phyloP scores from a whole-genome alignment of 768 basidiomycete species.

The Melanogaster broomeanus region DNA sequence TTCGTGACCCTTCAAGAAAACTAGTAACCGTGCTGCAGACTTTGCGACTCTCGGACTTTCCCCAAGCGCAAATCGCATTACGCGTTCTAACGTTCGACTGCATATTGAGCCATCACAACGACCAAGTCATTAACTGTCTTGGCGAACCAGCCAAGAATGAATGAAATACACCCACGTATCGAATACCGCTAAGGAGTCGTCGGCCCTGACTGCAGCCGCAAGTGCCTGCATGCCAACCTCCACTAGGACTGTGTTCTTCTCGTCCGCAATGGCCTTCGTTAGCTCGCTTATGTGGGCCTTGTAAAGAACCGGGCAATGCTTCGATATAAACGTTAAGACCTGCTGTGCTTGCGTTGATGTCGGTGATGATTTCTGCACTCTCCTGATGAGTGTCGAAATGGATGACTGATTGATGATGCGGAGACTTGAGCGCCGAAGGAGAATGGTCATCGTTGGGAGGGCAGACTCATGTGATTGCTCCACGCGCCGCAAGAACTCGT shows the following conservation, averaged over 20 bases:
- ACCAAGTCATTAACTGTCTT: neutral
- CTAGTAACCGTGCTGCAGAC: conserved; percentile 78
- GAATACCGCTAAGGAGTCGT: conserved; percentile 52
- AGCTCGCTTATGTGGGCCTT: conserved; percentile 78
- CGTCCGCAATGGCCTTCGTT: conserved; percentile 68
- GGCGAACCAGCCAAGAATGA: neutral
- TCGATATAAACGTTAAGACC: conserved; percentile 64
- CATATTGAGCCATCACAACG: too few species aligned
- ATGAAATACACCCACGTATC: conserved; percentile 60
- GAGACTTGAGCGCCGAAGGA: conserved; percentile 72
- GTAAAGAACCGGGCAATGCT: conserved; percentile 72
- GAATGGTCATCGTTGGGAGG: conserved; percentile 62
- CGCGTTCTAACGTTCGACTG: conserved; percentile 69
- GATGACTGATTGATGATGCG: conserved; percentile 84
- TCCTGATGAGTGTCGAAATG: conserved; percentile 77
- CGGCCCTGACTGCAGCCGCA: conserved; percentile 62
- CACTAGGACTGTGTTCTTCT: conserved; percentile 52
- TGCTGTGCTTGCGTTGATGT: conserved; percentile 47
- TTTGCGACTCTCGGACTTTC: conserved; percentile 73
- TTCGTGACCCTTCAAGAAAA: conserved; percentile 54
- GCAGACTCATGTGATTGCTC: conserved; percentile 68
- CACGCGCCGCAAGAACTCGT: conserved; percentile 76
- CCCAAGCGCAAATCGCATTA: conserved; percentile 58
- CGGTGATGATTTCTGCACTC: conserved; percentile 51
- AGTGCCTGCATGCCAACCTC: conserved; percentile 79